Evolutionary conservation across 106 monocot species (phyloP), one percentile per base, ranked within the genome.

Genomic region (Posidonia australis): DNA sequence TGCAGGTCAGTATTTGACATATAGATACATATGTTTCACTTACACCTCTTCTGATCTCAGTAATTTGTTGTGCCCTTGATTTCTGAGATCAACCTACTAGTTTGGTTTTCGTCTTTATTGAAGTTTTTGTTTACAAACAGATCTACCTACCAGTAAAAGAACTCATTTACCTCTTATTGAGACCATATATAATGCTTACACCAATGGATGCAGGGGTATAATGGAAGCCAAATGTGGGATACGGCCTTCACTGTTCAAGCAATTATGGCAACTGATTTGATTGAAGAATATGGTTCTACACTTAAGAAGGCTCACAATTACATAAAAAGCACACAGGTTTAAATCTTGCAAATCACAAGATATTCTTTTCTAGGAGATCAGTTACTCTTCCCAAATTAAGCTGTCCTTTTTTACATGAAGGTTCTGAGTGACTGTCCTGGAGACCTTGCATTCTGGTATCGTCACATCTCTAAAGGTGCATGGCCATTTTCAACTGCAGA

Each of bases 181-280:
- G 7, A 36, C 5, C 7, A 4, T 36, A 36, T 7, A 36, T 36
- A 2, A 36, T 36, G 2, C 36, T 36, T 36, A 7, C 7, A 7
- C 36, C 36, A 36, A 36, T 2, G 36, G 29, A 18, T 65, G 17
- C 74, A 74, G 80, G 85, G 83, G 10, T 89, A 89, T 58, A 80
- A 82, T 78, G 94, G 94, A 19, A 90, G 94, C 74, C 94, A 96
- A 67, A 44, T 79, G 46, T 96, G 94, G 94, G 94, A 96, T 58
- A 86, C 90, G 12, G 75, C 86, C 36, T 86, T 96, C 47, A 60
- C 83, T 66, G 72, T 82, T 75, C 94, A 96, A 78, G 94, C 90
- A 69, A 86, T 86, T 67, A 64, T 79, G 9, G 74, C 94, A 54
- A 78, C 82, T 57, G 51, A 74, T 20, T 77, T 94, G 47, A 55